Conservation (phyloP, 768 basidiomycete genomes). For the Amanita rubescens region DNA sequence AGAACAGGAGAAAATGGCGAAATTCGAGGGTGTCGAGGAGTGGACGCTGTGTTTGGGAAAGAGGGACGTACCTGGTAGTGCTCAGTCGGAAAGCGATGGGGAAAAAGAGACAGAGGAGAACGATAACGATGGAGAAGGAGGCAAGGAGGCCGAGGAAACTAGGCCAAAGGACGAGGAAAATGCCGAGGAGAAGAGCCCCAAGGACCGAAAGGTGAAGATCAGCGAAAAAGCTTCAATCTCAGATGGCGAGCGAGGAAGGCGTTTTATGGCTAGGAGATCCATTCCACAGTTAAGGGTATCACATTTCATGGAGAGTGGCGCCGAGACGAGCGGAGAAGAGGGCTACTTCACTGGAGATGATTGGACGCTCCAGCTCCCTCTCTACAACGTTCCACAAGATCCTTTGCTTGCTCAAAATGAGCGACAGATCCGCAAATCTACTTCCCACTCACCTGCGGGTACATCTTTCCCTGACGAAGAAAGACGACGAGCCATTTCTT, state of each 20-base stretch:
- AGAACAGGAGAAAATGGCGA: neutral
- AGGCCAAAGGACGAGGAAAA: neutral
- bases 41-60: conserved; percentile 6
- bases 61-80: neutral
- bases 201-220: neutral
- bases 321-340: neutral
- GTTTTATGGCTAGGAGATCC: neutral
- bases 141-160: neutral
- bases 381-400: neutral
- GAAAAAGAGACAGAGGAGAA: neutral
- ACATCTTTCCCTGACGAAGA: neutral
- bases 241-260: conserved; percentile 2
- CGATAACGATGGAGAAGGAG: neutral
- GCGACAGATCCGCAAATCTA: neutral
- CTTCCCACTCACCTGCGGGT: conserved; percentile 1
- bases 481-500: conserved; percentile 2
- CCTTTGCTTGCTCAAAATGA: neutral
- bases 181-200: neutral
- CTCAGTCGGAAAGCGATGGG: neutral
- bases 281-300: conserved; percentile 5
- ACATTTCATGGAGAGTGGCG: neutral
- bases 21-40: neutral
- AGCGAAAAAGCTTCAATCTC: neutral
- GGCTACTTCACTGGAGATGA: conserved; percentile 3
- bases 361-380: conserved; percentile 4